Base-by-base conservation (phyloP, 345 rosid genomes). In the Moringa oleifera region DNA sequence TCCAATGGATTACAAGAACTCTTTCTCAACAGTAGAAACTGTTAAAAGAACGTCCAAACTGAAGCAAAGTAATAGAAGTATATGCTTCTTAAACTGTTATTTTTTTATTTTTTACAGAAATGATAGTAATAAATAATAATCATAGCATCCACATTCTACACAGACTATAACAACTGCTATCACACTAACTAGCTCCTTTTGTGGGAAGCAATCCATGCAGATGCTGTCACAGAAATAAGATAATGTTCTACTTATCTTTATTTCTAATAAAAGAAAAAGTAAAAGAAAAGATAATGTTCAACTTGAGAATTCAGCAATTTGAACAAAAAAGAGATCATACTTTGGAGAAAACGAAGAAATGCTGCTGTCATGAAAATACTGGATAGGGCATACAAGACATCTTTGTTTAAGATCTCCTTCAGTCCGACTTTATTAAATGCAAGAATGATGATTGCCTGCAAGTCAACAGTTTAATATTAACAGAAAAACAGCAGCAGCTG, bases 331-430 rank as follows among this genome's bases (percentile, higher is more conserved):
- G n/a, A n/a, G n/a, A 28, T 18, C 81, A 67, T 86, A 94, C 99
- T 83, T 69, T 90, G 97, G 59, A 94, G 79, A 58, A 90, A 71
- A 52, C 99, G 97, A 68, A 94, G 87, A 71, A 83, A 53, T 50
- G 99, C 95, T 51, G 97, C 97, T 49, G 99, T 94, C n/a, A 94
- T 86, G 76, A 94, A 94, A 75, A 88, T 78, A 64, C 95, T 90
- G 56, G 99, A 90, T 46, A 94, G 66, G 59, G 79, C 28, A 82
- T 83, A 94, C 65, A 94, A 73, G 63, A 83, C 74, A 74, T 86
- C 81, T 71, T 76, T 85, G 45, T 70, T 81, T 53, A 86, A 69
- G 50, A 94, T 80, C 53, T 86, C 85, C 66, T 23, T 58, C 51
- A 84, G 57, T 55, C 83, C 73, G 62, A 80, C 81, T 70, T 81